Evolutionary conservation across 2,329 filamentous ascomycete genomes (phyloP), one percentile per base, ranked within the genome.

Genomic region (Trichoderma lentiforme): DNA sequence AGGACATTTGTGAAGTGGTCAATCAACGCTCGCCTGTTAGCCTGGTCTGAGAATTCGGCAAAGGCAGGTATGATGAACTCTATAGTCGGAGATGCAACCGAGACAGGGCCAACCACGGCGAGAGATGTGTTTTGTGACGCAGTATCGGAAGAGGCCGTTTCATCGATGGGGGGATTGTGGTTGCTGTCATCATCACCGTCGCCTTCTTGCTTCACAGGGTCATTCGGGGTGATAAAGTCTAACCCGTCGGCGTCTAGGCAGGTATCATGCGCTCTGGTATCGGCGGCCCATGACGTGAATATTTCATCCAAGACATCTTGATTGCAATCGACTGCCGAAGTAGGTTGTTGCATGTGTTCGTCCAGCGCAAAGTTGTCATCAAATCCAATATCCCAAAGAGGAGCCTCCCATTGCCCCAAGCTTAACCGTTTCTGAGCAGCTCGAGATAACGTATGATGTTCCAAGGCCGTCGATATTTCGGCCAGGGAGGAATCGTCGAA

Each of bases 1-100:
- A 91, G 78, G 14, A 89, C 86, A 74, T 89, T 90, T 81, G 87
- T 89, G 75, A 91, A 91, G 79, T 91, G 88, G 73, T 89, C 87
- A 14, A 91, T 83, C 28, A 91, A 80, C 2, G 83, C 84, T 11
- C 89, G 85, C 6, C 88, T 84, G 74, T 88, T 87, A 30, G 83
- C 83, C 15, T 83, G 84, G 12, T 84, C 82, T 2, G 87, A 86
- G 76, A 90, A 90, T 72, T 91, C 88, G 61, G 83, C 82, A 75
- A 89, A 90, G 1, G 81, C 81, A 1, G 88, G 88, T 9, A 84
- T 77, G 71, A 80, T 81, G 73, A 90, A 88, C 51, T 88, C 87
- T 11, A 88, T 79, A 6, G 84, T 80, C 2, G 79, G 81, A 24
- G 78, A 79, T n/a, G 74, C 71, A 7, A 65, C 62, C 26, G 75